Conservation (phyloP, 2,329 filamentous ascomycete genomes). For the Fusarium piperis region DNA sequence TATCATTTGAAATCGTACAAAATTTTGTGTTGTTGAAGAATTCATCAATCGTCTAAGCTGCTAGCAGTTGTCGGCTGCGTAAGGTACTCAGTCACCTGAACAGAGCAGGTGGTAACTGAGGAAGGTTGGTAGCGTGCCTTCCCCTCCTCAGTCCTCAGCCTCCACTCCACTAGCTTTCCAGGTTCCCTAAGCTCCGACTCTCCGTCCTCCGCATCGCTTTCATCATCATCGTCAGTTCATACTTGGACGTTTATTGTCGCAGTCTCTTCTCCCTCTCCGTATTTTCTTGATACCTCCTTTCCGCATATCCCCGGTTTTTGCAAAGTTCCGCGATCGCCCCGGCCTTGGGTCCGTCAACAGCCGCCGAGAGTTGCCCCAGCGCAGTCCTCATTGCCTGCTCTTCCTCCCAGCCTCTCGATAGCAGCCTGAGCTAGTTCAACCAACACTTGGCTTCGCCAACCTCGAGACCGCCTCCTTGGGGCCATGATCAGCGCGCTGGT, state of each 20-base stretch:
- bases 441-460: conserved; percentile 16
- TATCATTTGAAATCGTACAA: not conserved
- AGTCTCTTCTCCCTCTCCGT: not conserved
- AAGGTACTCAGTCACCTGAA: not conserved
- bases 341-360: not conserved
- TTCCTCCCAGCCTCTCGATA: conserved; percentile 38
- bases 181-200: conserved; percentile 13
- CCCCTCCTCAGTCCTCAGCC: conserved; percentile 19
- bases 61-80: not conserved
- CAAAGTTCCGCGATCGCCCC: not conserved
- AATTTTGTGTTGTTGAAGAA: not conserved
- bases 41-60: not conserved
- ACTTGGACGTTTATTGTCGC: not conserved
- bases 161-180: conserved; percentile 27
- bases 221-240: not conserved
- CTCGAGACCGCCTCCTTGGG: conserved; percentile 8
- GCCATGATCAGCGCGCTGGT: conserved; percentile 15
- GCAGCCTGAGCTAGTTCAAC: conserved; percentile 23
- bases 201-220: conserved; percentile 1
- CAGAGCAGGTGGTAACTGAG: not conserved
- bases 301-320: not conserved
- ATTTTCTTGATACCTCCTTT: not conserved
- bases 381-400: conserved; percentile 21
- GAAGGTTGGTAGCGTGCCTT: not conserved
- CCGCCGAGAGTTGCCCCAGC: not conserved